Evolutionary conservation across 164 flowering plant species (phyloP), one percentile per base, ranked within the genome.

Genomic region (Echeveria elegans): DNA sequence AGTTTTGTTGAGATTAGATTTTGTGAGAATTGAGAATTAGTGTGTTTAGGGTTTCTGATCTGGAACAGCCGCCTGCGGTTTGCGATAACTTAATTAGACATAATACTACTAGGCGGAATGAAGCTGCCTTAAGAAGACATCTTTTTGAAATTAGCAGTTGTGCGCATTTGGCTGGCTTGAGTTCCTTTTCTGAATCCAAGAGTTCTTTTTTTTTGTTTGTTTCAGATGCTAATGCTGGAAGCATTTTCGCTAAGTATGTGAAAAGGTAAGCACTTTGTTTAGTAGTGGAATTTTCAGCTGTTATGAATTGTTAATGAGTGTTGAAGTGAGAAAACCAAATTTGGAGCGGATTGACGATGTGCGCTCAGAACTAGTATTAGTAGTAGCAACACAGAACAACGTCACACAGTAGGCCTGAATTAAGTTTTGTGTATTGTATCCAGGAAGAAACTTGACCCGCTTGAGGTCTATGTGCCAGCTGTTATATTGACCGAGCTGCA

Each of bases 381-480:
- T n/a, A n/a, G n/a, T n/a, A n/a, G n/a, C n/a, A n/a, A n/a, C n/a
- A 16, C 50, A 14, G n/a, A 23, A 23, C 61, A 56, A 29, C 15
- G 61, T 53, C 26, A 31, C 8, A 4, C 15, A 26, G 32, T 45
- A 6, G 6, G 24, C 62, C 32, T 71, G 30, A 60, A 43, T 45
- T 29, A 19, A 66, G 26, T 34, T 29, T 0, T 32, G 28, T 47
- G 15, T 23, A 48, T 32, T 29, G 26, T n/a, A n/a, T 26, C 21
- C 78, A 92, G 98, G 87, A 92, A 92, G 74, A 87, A 85, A 83
- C 98, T 92, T 65, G 98, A 90, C 29, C 97, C 96, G 0, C 76
- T 93, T 11, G 96, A 90, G 77, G 82, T 75, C n/a, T 93, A 90
- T 78, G 83, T 90, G 37, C 96, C 97, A 3, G 86, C 93, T 31